Conservation (phyloP, 2,329 filamentous ascomycete genomes). For the Plectosphaerella cucumerina region DNA sequence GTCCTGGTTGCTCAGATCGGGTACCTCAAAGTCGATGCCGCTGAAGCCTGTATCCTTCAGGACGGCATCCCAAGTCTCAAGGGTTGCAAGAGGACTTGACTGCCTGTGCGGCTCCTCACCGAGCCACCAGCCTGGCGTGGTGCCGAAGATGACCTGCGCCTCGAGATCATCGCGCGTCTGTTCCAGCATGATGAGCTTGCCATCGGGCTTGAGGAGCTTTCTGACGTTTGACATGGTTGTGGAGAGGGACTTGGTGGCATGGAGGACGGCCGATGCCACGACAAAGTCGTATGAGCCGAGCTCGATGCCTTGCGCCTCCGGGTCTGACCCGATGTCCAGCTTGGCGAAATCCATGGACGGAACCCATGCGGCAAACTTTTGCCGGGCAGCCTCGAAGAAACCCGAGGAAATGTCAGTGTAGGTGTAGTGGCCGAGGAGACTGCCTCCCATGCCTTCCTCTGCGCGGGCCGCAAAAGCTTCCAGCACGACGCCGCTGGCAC, state of each 20-base stretch:
- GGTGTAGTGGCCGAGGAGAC: slow-evolving; percentile 14
- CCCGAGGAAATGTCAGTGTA: slow-evolving; percentile 18
- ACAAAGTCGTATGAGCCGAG: slow-evolving; percentile 30
- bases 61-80: not conserved
- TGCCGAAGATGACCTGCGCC: slow-evolving; percentile 23
- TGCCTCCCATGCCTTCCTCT: not conserved
- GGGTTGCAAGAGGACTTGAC: slow-evolving; percentile 20
- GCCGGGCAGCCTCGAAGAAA: slow-evolving; percentile 15
- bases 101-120: slow-evolving; percentile 20
- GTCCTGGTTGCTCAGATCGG: not conserved
- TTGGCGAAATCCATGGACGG: slow-evolving; percentile 15
- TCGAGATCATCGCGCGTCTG: slow-evolving; percentile 17
- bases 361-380: not conserved
- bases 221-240: slow-evolving; percentile 3
- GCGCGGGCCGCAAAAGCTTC: not conserved
- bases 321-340: slow-evolving; percentile 20
- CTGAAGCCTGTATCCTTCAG: slow-evolving; percentile 2
- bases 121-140: slow-evolving; percentile 27
- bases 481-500: slow-evolving; percentile 3
- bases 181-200: not conserved
- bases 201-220: slow-evolving; percentile 4
- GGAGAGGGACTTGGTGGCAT: slow-evolving; percentile 24
- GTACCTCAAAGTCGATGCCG: not conserved
- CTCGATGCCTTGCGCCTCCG: slow-evolving; percentile 24
- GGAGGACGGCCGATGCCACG: slow-evolving; percentile 32